Percentiles rank a stretch among this genome's conserved stretches.
Conservation (phyloP, 2,329 filamentous ascomycete genomes). For the Aspergillus awamori region DNA sequence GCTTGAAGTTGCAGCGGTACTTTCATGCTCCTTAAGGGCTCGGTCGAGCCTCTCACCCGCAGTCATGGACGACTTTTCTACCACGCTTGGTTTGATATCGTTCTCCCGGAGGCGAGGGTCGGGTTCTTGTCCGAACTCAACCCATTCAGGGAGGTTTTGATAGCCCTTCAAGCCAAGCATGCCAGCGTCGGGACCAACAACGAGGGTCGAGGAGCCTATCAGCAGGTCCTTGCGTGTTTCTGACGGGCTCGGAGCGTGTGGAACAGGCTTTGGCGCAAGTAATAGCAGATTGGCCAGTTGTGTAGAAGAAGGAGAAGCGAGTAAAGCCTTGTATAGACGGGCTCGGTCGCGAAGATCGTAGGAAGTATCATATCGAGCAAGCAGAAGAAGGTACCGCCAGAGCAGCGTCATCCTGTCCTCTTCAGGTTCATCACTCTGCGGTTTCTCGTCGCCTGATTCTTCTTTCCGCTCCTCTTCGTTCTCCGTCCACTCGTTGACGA, state of each 20-base stretch:
- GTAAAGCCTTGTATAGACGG: slow-evolving; percentile 81
- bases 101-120: slow-evolving; percentile 71
- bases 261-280: slow-evolving; percentile 90
- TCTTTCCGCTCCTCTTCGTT: slow-evolving; percentile 29
- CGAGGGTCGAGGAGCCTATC: slow-evolving; percentile 82
- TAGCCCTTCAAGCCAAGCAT: slow-evolving; percentile 78
- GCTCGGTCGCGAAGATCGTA: slow-evolving; percentile 93
- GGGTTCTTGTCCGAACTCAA: slow-evolving; percentile 76
- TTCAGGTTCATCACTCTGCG: slow-evolving; percentile 19
- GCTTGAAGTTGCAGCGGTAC: slow-evolving; percentile 25
- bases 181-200: slow-evolving; percentile 75
- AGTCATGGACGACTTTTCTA: slow-evolving; percentile 35
- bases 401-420: slow-evolving; percentile 71
- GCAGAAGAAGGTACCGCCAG: slow-evolving; percentile 81
- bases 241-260: slow-evolving; percentile 85
- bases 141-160: slow-evolving; percentile 80
- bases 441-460: slow-evolving; percentile 23
- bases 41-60: slow-evolving; percentile 49
- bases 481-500: slow-evolving; percentile 36
- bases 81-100: slow-evolving; percentile 45
- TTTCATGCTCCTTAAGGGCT: slow-evolving; percentile 47
- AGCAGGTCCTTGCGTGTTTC: slow-evolving; percentile 77
- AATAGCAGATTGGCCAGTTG: slow-evolving; percentile 90
- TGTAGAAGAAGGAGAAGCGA: slow-evolving; percentile 71
- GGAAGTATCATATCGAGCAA: slow-evolving; percentile 89